These are phyloP conservation scores for Hordeum vulgare DNA, from an alignment of 176 grass and related monocot genomes.

Conservation along the genomic window MorexV3_pseudomolecules_assembly NC_058519.1:99512913-99513412, in stretches of 20 bases:
- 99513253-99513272: background rate
- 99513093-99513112: background rate
- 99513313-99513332: background rate
- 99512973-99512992: too few relatives aligned
- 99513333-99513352: slow-evolving; percentile 92
- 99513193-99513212: background rate
- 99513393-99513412: too few relatives aligned
- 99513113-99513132: slow-evolving; percentile 26
- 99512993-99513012: too few relatives aligned
- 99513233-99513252: background rate
- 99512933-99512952: too few relatives aligned
- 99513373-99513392: slow-evolving; percentile 88
- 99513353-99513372: slow-evolving; percentile 88
- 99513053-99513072: too few relatives aligned
- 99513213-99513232: background rate
- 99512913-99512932: too few relatives aligned
- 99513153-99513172: background rate
- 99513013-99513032: too few relatives aligned
- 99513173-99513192: background rate
- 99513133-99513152: background rate
- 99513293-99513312: background rate
- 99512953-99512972: too few relatives aligned
- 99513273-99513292: background rate
- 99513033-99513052: too few relatives aligned
- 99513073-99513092: too few relatives aligned